Conservation (phyloP, 495 filamentous ascomycete genomes). For the Oidiodendron maius region DNA sequence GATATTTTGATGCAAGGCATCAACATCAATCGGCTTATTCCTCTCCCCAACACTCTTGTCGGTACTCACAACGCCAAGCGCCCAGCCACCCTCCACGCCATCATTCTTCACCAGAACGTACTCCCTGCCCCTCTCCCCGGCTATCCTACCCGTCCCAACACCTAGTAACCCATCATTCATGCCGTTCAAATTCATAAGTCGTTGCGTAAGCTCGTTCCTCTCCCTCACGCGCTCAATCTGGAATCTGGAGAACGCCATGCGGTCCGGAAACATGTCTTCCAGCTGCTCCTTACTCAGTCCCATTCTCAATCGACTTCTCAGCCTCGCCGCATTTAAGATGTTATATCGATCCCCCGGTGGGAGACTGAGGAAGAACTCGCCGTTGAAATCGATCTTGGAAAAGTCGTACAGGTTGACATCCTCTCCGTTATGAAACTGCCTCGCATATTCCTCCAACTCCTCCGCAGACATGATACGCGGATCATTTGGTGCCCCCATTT, state of each 20-base stretch:
- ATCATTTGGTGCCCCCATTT: constrained; percentile 87
- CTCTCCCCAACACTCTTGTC: constrained; percentile 68
- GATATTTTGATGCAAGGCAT: constrained; percentile 55
- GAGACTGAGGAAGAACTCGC: constrained; percentile 84
- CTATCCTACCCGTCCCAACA: constrained; percentile 62
- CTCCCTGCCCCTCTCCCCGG: constrained; percentile 84
- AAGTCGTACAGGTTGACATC: constrained; percentile 99
- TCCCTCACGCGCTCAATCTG: constrained; percentile 92
- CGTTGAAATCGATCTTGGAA: constrained; percentile 95
- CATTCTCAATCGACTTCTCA: constrained; percentile 86
- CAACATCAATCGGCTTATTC: constrained; percentile 85
- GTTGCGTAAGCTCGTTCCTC: constrained; percentile 90
- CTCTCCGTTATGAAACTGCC: constrained; percentile 86
- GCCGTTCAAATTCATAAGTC: constrained; percentile 89
- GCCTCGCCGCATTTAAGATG: constrained; percentile 85
- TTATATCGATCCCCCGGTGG: constrained; percentile 92
- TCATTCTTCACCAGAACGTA: constrained; percentile 96
- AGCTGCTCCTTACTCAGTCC: constrained; percentile 94
- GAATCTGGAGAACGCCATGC: constrained; percentile 95
- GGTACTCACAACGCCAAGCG: constrained; percentile 81
- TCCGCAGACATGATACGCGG: constrained; percentile 91
- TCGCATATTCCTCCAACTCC: constrained; percentile 86
- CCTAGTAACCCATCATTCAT: constrained; percentile 68
- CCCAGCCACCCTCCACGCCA: constrained; percentile 94
- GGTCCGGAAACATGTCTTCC: constrained; percentile 91